These are phyloP conservation scores for Podaxis sp. DNA, from an alignment of 768 basidiomycete species.

Conservation along the genomic window DNA sequence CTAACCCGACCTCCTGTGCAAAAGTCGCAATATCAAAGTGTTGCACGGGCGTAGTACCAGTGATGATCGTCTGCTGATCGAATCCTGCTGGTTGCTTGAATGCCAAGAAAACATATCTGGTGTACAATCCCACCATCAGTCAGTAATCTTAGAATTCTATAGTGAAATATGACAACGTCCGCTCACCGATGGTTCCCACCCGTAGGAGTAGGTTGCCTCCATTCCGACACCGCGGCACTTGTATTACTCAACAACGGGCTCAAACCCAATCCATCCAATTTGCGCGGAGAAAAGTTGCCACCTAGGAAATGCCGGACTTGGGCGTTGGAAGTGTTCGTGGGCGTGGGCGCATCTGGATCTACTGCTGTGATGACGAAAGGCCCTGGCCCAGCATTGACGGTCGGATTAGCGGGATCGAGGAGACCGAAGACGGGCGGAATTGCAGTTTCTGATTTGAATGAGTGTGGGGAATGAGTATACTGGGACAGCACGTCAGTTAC, in stretches of 20 bases:
- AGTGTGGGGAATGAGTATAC: background rate
- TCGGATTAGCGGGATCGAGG: slow-evolving; percentile 21
- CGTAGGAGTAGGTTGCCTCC: background rate
- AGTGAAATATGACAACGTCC: background rate
- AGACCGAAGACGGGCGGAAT: slow-evolving; percentile 31
- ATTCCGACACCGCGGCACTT: background rate
- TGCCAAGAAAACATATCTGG: slow-evolving; percentile 46
- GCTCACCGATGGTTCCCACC: background rate
- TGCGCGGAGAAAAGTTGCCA: slow-evolving; percentile 26
- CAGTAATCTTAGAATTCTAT: background rate
- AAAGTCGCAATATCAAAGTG: slow-evolving; percentile 45
- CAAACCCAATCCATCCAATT: background rate
- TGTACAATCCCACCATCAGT: too few species aligned
- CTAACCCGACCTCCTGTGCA: slow-evolving; percentile 37
- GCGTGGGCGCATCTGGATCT: slow-evolving; percentile 45
- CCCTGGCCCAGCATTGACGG: slow-evolving; percentile 17
- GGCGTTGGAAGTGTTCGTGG: slow-evolving; percentile 32
- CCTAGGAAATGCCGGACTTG: slow-evolving; percentile 45
- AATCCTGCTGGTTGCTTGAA: slow-evolving; percentile 43
- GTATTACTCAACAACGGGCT: background rate
- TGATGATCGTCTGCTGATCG: slow-evolving; percentile 37
- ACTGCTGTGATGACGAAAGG: slow-evolving; percentile 40
- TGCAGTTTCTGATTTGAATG: slow-evolving; percentile 28
- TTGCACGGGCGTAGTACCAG: slow-evolving; percentile 29
- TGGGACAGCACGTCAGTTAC: slow-evolving; percentile 12